Conservation (phyloP, 2,329 filamentous ascomycete genomes). For the Lachnellula suecica region DNA sequence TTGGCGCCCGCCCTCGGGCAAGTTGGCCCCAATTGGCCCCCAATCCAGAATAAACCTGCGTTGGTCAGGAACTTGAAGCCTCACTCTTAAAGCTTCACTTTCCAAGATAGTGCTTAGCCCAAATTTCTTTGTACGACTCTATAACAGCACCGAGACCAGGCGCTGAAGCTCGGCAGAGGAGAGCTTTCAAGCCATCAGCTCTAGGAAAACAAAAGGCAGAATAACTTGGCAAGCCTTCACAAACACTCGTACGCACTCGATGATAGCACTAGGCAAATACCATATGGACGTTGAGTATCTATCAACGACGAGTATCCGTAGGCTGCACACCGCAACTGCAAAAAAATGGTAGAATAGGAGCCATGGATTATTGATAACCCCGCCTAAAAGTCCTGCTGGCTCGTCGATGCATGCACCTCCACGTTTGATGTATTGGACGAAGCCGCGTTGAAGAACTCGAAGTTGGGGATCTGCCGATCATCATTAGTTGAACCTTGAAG, state of each 20-base stretch:
- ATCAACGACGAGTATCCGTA: not conserved
- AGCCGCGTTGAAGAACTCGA: not conserved
- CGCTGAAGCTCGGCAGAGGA: too few species aligned
- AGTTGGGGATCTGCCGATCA: not conserved
- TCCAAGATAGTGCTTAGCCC: too few species aligned
- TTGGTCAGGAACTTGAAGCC: too few species aligned
- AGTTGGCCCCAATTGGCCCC: too few species aligned
- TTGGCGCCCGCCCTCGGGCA: too few species aligned
- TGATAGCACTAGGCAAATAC: not conserved
- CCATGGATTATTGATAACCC: not conserved
- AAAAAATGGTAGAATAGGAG: slow-evolving; percentile 2
- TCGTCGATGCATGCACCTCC: not conserved
- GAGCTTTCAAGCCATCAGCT: not conserved
- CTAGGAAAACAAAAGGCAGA: not conserved
- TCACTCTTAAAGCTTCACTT: too few species aligned
- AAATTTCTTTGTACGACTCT: too few species aligned
- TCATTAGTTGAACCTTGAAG: not conserved
- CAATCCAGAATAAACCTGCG: too few species aligned
- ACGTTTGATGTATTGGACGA: slow-evolving; percentile 1
- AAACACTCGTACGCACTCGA: slow-evolving; percentile 1
- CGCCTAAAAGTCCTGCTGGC: not conserved
- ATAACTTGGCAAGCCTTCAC: slow-evolving; percentile 1
- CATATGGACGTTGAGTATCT: not conserved
- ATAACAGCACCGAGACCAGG: too few species aligned
- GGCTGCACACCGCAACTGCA: not conserved